Percentiles rank a stretch among this genome's conserved stretches.
Evolutionary conservation across 2,329 filamentous ascomycete species (phyloP).

Genomic region (Neocucurbitaria cava): DNA sequence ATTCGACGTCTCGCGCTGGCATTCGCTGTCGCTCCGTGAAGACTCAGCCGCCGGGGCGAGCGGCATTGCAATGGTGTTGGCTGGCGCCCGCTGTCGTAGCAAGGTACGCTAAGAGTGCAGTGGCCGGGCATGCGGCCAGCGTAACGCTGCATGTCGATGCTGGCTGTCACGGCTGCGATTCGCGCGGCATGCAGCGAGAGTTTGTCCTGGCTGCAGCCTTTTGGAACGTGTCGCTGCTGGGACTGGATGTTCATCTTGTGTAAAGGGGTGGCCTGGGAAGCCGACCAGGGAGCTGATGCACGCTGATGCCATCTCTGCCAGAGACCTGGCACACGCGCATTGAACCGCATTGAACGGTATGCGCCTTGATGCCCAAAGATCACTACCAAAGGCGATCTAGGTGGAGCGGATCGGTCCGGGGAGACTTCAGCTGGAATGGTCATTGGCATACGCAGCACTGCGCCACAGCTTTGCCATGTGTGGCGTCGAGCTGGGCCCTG

Average conservation of each 20-base stretch:
- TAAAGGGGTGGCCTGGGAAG: neutral
- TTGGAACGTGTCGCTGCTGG: slow-evolving; percentile 39
- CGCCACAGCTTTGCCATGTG: neutral
- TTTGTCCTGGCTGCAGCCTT: slow-evolving; percentile 30
- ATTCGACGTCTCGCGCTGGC: slow-evolving; percentile 39
- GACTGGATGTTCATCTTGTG: slow-evolving; percentile 30
- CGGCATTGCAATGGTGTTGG: slow-evolving; percentile 39
- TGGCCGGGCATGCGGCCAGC: slow-evolving; percentile 44
- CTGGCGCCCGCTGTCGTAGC: slow-evolving; percentile 44
- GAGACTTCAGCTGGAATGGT: neutral
- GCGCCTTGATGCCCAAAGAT: slow-evolving; percentile 34
- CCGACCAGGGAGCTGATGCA: slow-evolving; percentile 18
- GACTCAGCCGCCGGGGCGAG: slow-evolving; percentile 26
- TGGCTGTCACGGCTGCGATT: slow-evolving; percentile 6
- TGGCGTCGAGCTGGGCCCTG: too few relatives aligned
- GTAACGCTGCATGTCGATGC: slow-evolving; percentile 32
- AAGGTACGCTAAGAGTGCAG: slow-evolving; percentile 25
- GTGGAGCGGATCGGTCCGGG: too few relatives aligned
- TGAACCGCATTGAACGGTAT: slow-evolving; percentile 22
- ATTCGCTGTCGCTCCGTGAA: slow-evolving; percentile 31
- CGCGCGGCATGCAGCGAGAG: slow-evolving; percentile 3
- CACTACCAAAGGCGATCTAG: neutral
- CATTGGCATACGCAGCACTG: neutral
- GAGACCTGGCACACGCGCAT: slow-evolving; percentile 27
- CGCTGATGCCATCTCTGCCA: slow-evolving; percentile 31